phyloP scores from a whole-genome alignment of 169 alveolate genomes.

The Plasmodium coatneyi region DNA sequence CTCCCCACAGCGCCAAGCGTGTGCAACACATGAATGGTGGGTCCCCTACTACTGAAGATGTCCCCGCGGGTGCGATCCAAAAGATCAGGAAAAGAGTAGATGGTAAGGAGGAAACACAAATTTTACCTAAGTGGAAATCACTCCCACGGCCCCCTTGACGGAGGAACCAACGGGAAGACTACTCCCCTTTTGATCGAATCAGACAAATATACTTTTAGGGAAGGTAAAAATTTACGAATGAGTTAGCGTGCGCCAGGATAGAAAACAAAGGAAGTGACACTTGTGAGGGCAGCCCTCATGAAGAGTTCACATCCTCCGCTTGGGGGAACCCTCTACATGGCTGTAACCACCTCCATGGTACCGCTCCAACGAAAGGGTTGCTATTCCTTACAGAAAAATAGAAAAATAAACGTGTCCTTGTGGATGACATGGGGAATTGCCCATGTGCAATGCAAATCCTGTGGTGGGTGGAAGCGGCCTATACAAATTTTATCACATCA shows the following conservation, averaged over 20 bases:
- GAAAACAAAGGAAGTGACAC: not conserved
- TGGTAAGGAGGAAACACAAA: not conserved
- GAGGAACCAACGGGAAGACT: not conserved
- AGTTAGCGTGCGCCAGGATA: not conserved
- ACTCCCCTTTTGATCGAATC: not conserved
- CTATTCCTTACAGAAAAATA: not conserved
- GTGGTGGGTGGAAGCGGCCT: not conserved
- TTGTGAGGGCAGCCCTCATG: not conserved
- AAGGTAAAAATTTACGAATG: not conserved
- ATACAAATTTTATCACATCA: not conserved
- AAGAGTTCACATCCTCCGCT: not conserved
- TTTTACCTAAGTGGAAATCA: not conserved
- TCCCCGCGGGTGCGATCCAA: not conserved
- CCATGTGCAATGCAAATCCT: not conserved
- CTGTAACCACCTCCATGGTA: not conserved
- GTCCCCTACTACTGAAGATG: not conserved
- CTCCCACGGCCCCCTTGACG: not conserved
- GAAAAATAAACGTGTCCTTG: not conserved
- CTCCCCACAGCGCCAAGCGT: not conserved
- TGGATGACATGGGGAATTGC: not conserved
- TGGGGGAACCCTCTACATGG: not conserved
- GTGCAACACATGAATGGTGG: not conserved
- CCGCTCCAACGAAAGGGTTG: not conserved
- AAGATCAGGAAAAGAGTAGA: not conserved
- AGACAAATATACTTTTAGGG: not conserved